Evolutionary conservation across 257 asterid species (phyloP), one percentile per base, ranked within the genome.

Genomic region (Datura wrightii): DNA sequence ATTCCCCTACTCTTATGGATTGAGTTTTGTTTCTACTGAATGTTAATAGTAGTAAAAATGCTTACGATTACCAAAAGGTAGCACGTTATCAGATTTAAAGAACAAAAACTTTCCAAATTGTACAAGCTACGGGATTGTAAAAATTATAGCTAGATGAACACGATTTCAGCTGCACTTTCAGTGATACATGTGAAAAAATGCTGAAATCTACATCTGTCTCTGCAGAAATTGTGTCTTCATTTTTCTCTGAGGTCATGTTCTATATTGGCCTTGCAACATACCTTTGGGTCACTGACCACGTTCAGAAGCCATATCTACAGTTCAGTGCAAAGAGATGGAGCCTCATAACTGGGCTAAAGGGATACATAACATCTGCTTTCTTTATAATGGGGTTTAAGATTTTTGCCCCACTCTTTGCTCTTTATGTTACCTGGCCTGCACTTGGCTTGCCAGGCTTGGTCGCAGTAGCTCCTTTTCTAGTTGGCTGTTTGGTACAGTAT

Each of bases 241-340:
- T 90, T 48, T 74, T 91, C 59, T 87, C 92, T 2, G 98, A 97
- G 89, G 74, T 89, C 69, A 86, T 90, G 81, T 94, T 97, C 83
- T 97, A 93, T 63, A 89, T 91, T 56, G 99, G 98, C 83, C 91
- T 97, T 48, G 95, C 94, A 14, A 52, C 88, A 84, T 97, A 92
- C 90, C 89, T 97, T 11, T 58, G 82, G 36, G 85, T 97, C 36
- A 91, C 98, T 1, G 91, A 92, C 31, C 91, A 78, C 0, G 90
- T 93, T 34, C 99, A 95, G 67, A 97, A 90, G 92, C 99, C 99
- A 78, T 97, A 95, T 88, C 95, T 94, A 86, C 90, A 94, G 85
- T 93, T 92, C 84, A 93, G 97, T 90, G 52, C 98, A 78, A 97
- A 91, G 88, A 90, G 98, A 88, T 97, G 99, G 99, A 90, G 98